Evolutionary conservation across 768 basidiomycete genomes (phyloP).

Genomic region (Tulasnella sp.): DNA sequence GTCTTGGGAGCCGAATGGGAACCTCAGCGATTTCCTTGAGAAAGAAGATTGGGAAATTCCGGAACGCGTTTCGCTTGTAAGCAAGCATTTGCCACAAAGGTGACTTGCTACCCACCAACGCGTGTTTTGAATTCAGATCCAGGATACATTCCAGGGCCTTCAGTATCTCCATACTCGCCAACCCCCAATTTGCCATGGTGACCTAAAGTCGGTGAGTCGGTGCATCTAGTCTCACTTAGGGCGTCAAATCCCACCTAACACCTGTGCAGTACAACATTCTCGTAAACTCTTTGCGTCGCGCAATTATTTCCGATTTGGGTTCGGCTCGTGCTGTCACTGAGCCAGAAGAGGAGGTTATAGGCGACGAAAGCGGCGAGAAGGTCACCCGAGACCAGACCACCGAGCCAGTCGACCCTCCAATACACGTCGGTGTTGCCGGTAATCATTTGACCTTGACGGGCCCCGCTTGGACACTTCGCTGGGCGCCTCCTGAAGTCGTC

Average conservation of each 20-base stretch:
- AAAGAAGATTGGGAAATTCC: not conserved
- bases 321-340: not conserved
- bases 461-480: not conserved
- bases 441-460: not conserved
- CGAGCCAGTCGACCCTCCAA: not conserved
- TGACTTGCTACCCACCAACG: not conserved
- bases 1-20: conserved; percentile 1
- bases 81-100: not conserved
- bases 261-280: not conserved
- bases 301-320: not conserved
- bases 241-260: not conserved
- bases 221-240: not conserved
- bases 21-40: not conserved
- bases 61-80: not conserved
- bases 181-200: not conserved
- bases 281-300: not conserved
- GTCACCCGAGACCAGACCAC: not conserved
- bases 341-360: not conserved
- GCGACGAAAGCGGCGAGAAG: not conserved
- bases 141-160: not conserved
- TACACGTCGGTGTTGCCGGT: not conserved
- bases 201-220: not conserved
- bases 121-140: not conserved
- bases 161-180: not conserved
- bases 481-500: not conserved